These are phyloP conservation scores for Endoconidiophora laricicola DNA, from an alignment of 2,329 filamentous ascomycete genomes.

Conservation along the genomic window DNA sequence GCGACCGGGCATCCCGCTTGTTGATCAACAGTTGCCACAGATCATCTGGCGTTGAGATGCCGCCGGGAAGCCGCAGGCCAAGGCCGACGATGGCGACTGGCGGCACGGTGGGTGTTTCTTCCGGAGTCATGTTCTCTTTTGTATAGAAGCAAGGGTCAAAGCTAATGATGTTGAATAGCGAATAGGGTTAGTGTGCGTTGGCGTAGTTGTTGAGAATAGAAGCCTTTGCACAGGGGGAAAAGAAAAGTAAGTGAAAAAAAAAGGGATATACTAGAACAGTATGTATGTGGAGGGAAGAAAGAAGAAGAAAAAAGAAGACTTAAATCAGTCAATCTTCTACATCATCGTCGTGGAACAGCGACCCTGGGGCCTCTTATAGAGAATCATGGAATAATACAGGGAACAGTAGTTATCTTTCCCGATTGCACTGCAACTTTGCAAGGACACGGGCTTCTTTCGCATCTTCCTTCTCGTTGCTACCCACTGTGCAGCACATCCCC, in stretches of 20 bases:
- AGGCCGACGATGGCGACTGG: constrained; percentile 23
- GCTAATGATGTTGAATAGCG: not conserved
- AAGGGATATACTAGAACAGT: no score
- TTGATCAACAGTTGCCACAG: constrained; percentile 25
- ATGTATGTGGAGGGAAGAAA: no score
- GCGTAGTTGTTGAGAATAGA: not conserved
- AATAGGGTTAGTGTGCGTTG: not conserved
- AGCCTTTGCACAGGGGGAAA: not conserved
- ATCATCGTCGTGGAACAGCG: no score
- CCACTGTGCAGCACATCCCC: no score
- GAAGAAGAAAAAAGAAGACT: no score
- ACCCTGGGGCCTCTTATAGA: no score
- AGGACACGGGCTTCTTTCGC: no score
- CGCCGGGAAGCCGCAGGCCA: constrained; percentile 29
- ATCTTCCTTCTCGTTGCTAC: no score
- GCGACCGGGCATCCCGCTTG: constrained; percentile 22
- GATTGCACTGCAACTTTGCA: no score
- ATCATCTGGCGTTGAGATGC: constrained; percentile 25
- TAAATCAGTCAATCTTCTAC: no score
- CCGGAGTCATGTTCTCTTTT: not conserved
- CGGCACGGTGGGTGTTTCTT: constrained; percentile 20
- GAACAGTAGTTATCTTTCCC: no score
- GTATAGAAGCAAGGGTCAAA: not conserved
- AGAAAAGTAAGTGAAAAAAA: not conserved
- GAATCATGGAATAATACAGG: no score